These are phyloP conservation scores for Colletotrichum musicola DNA, from an alignment of 2,329 filamentous ascomycete species.

Conservation along the genomic window DNA sequence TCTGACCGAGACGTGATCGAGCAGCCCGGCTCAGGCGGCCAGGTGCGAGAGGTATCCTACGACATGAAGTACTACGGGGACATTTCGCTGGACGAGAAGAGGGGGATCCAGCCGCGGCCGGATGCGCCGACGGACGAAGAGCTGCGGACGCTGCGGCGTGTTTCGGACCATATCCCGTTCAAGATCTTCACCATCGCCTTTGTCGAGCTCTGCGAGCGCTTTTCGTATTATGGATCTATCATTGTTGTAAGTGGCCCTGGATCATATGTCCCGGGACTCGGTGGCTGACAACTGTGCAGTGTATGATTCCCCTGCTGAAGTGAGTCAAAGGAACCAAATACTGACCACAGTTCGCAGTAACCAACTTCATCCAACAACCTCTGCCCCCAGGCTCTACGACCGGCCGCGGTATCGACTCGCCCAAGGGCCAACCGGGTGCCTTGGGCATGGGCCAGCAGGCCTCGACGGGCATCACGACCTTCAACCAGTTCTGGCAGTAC, in stretches of 20 bases:
- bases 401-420: slow-evolving; percentile 56
- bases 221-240: slow-evolving; percentile 78
- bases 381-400: slow-evolving; percentile 67
- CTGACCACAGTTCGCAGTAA: slow-evolving; percentile 47
- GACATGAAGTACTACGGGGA: slow-evolving; percentile 36
- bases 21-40: slow-evolving; percentile 50
- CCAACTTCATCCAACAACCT: slow-evolving; percentile 73
- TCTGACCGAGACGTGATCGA: slow-evolving; percentile 49
- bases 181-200: slow-evolving; percentile 74
- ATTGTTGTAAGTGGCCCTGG: slow-evolving; percentile 68
- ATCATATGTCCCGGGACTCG: no score
- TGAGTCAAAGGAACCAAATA: no score
- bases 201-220: slow-evolving; percentile 78
- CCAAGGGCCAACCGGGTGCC: slow-evolving; percentile 61
- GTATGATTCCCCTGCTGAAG: neutral
- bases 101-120: slow-evolving; percentile 35
- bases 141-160: slow-evolving; percentile 63
- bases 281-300: slow-evolving; percentile 1
- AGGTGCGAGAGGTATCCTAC: slow-evolving; percentile 34
- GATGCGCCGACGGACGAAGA: slow-evolving; percentile 64
- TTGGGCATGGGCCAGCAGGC: slow-evolving; percentile 69
- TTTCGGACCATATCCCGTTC: slow-evolving; percentile 69
- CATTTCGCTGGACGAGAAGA: slow-evolving; percentile 48
- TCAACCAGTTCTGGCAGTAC: slow-evolving; percentile 73
- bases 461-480: slow-evolving; percentile 57